Percentiles rank a stretch among this genome's conserved stretches.
phyloP scores from a whole-genome alignment of 257 asterid genomes.

The Penstemon newberryi region DNA sequence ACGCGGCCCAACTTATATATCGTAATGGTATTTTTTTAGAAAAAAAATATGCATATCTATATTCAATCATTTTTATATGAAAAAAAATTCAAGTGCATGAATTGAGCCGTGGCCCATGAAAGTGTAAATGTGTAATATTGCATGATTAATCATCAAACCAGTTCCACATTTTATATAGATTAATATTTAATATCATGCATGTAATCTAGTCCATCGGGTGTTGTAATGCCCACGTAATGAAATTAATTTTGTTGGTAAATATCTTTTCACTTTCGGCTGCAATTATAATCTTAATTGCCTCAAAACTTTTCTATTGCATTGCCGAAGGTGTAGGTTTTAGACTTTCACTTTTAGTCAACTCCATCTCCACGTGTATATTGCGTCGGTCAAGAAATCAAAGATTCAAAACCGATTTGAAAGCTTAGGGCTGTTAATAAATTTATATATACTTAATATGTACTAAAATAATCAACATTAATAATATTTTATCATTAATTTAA shows the following conservation, averaged over 20 bases:
- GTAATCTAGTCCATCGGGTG: constrained; percentile 7
- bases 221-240: constrained; percentile 14
- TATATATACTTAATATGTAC: too few species aligned
- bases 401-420: background rate
- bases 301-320: constrained; percentile 18
- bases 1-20: too few species aligned
- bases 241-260: background rate
- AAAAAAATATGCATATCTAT: too few species aligned
- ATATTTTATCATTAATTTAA: too few species aligned
- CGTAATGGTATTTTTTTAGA: too few species aligned
- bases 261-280: constrained; percentile 36
- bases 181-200: background rate
- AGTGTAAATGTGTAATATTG: too few species aligned
- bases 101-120: too few species aligned
- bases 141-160: too few species aligned
- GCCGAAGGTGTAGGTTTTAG: constrained; percentile 20
- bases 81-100: too few species aligned
- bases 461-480: too few species aligned
- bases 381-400: constrained; percentile 25
- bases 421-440: background rate
- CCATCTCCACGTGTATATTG: constrained; percentile 40
- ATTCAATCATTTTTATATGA: too few species aligned
- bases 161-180: too few species aligned
- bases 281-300: constrained; percentile 25
- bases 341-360: background rate